Evolutionary conservation across 441 rosid genomes (phyloP).

Genomic region (Erodium chrysanthum): DNA sequence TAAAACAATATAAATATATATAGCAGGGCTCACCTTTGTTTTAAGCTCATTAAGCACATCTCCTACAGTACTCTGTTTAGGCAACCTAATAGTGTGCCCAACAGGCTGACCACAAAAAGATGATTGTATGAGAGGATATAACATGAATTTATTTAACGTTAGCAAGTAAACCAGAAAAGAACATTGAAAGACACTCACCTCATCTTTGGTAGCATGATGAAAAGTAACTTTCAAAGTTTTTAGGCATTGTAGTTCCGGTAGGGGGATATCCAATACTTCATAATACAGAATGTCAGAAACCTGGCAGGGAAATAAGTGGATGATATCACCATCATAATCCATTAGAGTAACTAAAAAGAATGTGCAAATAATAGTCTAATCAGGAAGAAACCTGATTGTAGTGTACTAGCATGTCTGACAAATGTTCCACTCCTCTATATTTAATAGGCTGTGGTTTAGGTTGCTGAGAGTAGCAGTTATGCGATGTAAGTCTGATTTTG

Average conservation of each 20-base stretch:
- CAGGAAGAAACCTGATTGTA: constrained; percentile 51
- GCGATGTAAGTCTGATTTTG: constrained; percentile 64
- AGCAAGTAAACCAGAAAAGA: constrained; percentile 13
- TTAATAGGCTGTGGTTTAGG: constrained; percentile 74
- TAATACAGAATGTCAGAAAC: constrained; percentile 60
- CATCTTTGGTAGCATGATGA: constrained; percentile 66
- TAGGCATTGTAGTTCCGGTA: constrained; percentile 65
- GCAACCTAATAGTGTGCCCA: constrained; percentile 57
- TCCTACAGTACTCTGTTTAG: constrained; percentile 63
- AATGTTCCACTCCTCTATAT: constrained; percentile 52
- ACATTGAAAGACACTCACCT: constrained; percentile 31
- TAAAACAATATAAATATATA: neutral
- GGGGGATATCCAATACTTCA: constrained; percentile 67
- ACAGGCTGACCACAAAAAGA: constrained; percentile 36
- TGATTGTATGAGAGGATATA: constrained; percentile 17
- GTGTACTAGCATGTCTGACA: constrained; percentile 63
- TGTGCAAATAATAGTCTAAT: constrained; percentile 12
- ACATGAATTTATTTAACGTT: constrained; percentile 12
- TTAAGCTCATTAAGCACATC: constrained; percentile 63
- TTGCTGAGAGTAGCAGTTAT: constrained; percentile 69
- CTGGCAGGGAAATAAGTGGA: constrained; percentile 26
- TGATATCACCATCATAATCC: constrained; percentile 12
- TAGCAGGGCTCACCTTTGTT: constrained; percentile 36
- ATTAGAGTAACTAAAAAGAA: neutral
- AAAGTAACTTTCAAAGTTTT: constrained; percentile 65